Percentiles rank a stretch among this genome's conserved stretches.
Conservation (phyloP, 345 rosid species). For the Bretschneidera sinensis region DNA sequence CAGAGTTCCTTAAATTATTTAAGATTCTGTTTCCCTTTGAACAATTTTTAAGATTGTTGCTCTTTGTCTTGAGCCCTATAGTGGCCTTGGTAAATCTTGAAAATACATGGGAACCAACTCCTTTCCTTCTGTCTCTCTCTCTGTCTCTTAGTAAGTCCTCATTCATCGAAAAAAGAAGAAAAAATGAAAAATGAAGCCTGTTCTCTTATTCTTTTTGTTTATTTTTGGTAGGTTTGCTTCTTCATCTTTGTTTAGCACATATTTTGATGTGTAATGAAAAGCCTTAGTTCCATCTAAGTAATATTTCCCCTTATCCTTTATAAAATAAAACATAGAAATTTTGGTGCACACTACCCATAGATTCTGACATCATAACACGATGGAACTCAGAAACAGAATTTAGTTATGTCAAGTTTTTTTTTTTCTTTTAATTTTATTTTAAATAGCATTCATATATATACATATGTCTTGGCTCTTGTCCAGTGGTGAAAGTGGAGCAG, state of each 20-base stretch:
- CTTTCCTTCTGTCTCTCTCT: neutral
- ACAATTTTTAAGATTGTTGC: neutral
- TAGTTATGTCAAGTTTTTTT: constrained; percentile 11
- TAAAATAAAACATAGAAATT: too few species aligned
- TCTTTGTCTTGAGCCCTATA: neutral
- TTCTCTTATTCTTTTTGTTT: too few species aligned
- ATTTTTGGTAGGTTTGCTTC: too few species aligned
- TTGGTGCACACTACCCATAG: neutral
- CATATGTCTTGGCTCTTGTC: constrained; percentile 23
- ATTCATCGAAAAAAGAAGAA: neutral
- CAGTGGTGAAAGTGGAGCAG: constrained; percentile 99
- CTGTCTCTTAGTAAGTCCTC: neutral
- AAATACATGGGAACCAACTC: neutral
- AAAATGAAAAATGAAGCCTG: too few species aligned
- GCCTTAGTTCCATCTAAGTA: neutral
- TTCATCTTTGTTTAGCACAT: neutral
- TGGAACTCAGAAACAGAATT: neutral
- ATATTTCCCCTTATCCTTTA: too few species aligned
- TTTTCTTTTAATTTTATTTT: too few species aligned
- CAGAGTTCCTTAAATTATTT: neutral
- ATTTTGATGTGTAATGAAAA: neutral
- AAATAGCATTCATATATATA: constrained; percentile 3
- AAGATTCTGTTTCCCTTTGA: neutral
- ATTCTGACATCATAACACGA: neutral
- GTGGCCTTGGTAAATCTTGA: neutral